Percentiles rank a stretch among this genome's conserved stretches.
Evolutionary conservation across 495 filamentous ascomycete species (phyloP).

Genomic region (Annulohypoxylon moriforme): DNA sequence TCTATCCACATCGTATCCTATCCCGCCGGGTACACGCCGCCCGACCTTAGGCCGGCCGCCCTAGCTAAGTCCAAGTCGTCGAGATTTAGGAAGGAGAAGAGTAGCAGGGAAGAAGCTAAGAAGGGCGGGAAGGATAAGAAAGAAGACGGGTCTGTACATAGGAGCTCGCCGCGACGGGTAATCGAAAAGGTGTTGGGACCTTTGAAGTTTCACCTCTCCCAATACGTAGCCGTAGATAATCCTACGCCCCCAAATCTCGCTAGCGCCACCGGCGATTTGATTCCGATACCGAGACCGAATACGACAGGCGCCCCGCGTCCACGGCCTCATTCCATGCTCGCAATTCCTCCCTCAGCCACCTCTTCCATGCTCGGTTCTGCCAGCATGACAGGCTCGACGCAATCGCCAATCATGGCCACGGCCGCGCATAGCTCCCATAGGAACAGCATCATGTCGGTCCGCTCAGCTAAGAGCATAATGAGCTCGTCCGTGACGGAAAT

Average conservation of each 20-base stretch:
- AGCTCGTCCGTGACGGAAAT: conserved; percentile 58
- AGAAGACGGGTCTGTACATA: conserved; percentile 33
- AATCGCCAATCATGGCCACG: conserved; percentile 35
- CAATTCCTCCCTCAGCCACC: conserved; percentile 39
- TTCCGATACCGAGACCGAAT: conserved; percentile 29
- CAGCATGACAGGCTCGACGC: conserved; percentile 45
- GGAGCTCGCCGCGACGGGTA: conserved; percentile 46
- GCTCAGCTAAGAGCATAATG: conserved; percentile 56
- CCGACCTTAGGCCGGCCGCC: conserved; percentile 57
- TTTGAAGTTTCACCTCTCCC: conserved; percentile 45
- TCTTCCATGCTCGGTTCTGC: conserved; percentile 39
- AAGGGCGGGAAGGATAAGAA: conserved; percentile 35
- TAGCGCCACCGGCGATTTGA: conserved; percentile 11
- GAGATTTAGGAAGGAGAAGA: conserved; percentile 48
- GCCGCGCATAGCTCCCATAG: conserved; percentile 47
- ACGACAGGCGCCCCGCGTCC: conserved; percentile 7
- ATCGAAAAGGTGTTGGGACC: conserved; percentile 57
- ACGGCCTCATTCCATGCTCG: conserved; percentile 42
- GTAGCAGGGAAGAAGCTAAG: conserved; percentile 35
- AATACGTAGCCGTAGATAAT: conserved; percentile 28
- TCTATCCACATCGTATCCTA: conserved; percentile 68
- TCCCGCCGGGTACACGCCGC: conserved; percentile 61
- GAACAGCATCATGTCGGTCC: conserved; percentile 59
- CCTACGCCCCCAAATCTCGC: conserved; percentile 10
- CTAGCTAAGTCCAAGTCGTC: conserved; percentile 31